These are phyloP conservation scores for Exsudoporus frostii DNA, from an alignment of 768 basidiomycete genomes.

Conservation along the genomic window DNA sequence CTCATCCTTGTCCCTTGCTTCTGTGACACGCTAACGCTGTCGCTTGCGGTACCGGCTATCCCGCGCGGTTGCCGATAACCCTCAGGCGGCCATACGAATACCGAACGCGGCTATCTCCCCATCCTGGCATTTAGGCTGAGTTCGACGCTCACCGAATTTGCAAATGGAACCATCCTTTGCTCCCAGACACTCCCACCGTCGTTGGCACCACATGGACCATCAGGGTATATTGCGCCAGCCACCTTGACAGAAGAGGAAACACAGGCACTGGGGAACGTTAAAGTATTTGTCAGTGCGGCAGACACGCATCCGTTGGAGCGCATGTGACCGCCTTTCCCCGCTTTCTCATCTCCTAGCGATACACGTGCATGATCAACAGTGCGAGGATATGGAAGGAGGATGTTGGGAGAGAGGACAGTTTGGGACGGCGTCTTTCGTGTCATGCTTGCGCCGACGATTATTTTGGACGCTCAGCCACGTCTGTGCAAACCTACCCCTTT, in stretches of 20 bases:
- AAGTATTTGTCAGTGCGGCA: slow-evolving; percentile 67
- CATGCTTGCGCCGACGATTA: background rate
- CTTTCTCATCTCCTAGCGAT: background rate
- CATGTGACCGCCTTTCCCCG: slow-evolving; percentile 37
- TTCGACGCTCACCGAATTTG: slow-evolving; percentile 41
- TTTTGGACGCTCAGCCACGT: background rate
- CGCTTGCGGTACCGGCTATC: slow-evolving; percentile 15
- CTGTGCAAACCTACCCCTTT: background rate
- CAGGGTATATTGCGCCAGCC: slow-evolving; percentile 7
- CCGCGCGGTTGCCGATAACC: slow-evolving; percentile 19
- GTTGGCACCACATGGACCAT: slow-evolving; percentile 27
- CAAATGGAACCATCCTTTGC: slow-evolving; percentile 14
- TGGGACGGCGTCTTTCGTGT: background rate
- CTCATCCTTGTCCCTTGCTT: background rate
- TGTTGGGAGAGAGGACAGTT: background rate
- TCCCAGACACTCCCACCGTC: slow-evolving; percentile 14
- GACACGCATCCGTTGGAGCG: slow-evolving; percentile 76
- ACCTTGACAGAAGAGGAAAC: slow-evolving; percentile 33
- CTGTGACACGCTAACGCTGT: slow-evolving; percentile 14
- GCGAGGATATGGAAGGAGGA: slow-evolving; percentile 3
- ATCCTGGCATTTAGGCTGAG: slow-evolving; percentile 65
- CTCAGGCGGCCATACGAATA: slow-evolving; percentile 87
- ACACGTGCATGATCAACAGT: background rate
- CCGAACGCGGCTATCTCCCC: slow-evolving; percentile 90
- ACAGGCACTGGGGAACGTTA: slow-evolving; percentile 32